Evolutionary conservation across 1,284 basidiomycete genomes (phyloP), one percentile per base, ranked within the genome.

Genomic region (Rhodotorula sp.): DNA sequence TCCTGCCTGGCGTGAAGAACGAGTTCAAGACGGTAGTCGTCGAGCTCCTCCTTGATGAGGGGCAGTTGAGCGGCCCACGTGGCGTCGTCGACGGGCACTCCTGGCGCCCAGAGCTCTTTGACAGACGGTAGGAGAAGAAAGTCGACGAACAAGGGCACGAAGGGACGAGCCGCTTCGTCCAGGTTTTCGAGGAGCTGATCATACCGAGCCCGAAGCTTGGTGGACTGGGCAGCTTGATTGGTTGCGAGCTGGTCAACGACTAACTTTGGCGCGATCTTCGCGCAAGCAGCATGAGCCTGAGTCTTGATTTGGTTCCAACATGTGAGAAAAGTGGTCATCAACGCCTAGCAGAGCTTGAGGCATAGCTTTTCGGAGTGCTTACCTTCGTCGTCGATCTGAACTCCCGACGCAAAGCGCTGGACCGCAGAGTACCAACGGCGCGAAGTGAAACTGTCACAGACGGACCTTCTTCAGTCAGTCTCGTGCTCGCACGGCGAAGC

Each of bases 101-200:
- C 51, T 2, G 34, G 5, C 0, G 2, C 7, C 64, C 69, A 70
- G 6, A 65, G 43, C 5, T 10, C 1, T 21, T 31, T 54, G 49
- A 70, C 49, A 6, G 52, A 49, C 0, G 64, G 59, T 5, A 70
- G 34, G 14, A 66, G 39, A 23, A 66, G 57, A 46, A 66, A 65
- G 56, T 63, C 56, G 60, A 3, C n/a, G 31, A 66, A 70, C 31
- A 59, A 57, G 0, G 69, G 69, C 16, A 65, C 34, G 31, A 48
- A 58, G 3, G 60, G 56, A 5, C 34, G 54, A 0, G 43, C 39
- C 4, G 5, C 3, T 15, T 2, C 7, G 3, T 43, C 8, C 5
- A 62, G 39, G 5, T 39, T 14, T 0, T 47, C 1, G 31, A 47
- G 26, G 14, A 70, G 54, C 16, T 46, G 14, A 20, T 52, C 16